Base-by-base conservation (phyloP, 768 basidiomycete species). In the Gymnopilus junonius region DNA sequence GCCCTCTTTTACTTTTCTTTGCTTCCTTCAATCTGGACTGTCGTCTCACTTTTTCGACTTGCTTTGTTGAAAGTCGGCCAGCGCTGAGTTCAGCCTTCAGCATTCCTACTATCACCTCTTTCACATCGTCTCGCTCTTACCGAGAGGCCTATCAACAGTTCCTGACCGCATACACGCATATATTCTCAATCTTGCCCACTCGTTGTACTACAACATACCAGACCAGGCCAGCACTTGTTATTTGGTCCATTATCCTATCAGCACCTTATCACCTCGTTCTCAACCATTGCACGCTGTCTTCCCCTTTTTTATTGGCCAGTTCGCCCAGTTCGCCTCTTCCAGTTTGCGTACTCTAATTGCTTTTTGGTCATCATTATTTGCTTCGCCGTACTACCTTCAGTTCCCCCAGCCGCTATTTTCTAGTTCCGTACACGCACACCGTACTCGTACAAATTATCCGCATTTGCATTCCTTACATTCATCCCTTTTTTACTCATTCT, bases 391-490 rank as follows among this genome's bases (percentile, higher is more conserved):
- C 21, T 31, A 31, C 27, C 17, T 17, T 27, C 48, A 17, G 25
- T 50, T 29, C 14, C 8, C 27, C 15, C 20, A n/a, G 40, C 40
- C 8, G 8, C 29, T 50, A 50, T 1, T 31, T 50, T 11, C 48
- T 50, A 50, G 15, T 27, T 8, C 14, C n/a, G 29, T 31, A 50
- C 48, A 29, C 27, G 45, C 21, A 42, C 40, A 42, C 6, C 17
- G 20, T 42, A 42, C n/a, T 20, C 40, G 8, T 42, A 42, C 17
- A 15, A 6, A 50, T 31, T 29, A 61, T 35, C 57, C 55, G 23
- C 59, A 61, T 54, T 48, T 58, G 58, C 45, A 58, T 58, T 29
- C 34, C 60, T n/a, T 53, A 61, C 34, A 58, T 50, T 54, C 23
- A 43, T 23, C 31, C 61, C 58, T 55, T 59, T n/a, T 59, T 35